Evolutionary conservation across 2,329 filamentous ascomycete genomes (phyloP).

Genomic region (Orbilia brochopaga): DNA sequence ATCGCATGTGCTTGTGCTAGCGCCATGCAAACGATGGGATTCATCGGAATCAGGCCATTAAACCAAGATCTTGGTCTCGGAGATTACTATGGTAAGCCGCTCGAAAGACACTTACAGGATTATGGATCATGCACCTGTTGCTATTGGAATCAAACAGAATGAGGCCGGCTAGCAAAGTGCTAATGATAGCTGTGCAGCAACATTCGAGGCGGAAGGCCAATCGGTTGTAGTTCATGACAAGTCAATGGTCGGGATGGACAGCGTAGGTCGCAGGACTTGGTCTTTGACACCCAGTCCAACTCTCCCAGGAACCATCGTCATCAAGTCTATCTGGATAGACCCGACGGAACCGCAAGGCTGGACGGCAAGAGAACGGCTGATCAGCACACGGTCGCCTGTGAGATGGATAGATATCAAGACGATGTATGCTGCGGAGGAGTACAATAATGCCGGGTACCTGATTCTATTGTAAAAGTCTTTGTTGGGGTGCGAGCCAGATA

Average conservation of each 20-base stretch:
- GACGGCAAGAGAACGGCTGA: conserved; percentile 16
- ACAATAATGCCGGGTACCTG: conserved; percentile 25
- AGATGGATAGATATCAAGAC: conserved; percentile 35
- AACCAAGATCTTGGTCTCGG: conserved; percentile 20
- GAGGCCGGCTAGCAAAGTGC: not conserved
- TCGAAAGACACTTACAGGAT: too few species aligned
- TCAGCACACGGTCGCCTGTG: conserved; percentile 12
- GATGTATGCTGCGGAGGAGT: conserved; percentile 8
- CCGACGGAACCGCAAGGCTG: conserved; percentile 19
- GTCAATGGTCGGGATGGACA: conserved; percentile 28
- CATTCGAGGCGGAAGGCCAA: conserved; percentile 29
- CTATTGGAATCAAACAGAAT: too few species aligned
- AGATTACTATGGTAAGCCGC: conserved; percentile 26
- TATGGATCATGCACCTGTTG: not conserved
- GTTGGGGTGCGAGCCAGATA: too few species aligned
- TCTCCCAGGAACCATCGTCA: conserved; percentile 13
- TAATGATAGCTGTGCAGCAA: conserved; percentile 6
- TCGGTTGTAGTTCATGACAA: conserved; percentile 25
- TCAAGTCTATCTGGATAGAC: conserved; percentile 24
- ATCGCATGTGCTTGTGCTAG: too few species aligned
- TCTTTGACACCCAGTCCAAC: not conserved
- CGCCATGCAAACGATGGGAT: conserved; percentile 13
- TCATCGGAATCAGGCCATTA: conserved; percentile 30
- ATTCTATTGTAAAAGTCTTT: not conserved
- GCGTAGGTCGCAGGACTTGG: conserved; percentile 20